A percentile compares a stretch with the other conserved stretches of the same genome.
These are phyloP conservation scores for Holtermannia corniformis DNA, from an alignment of 768 basidiomycete species.

Conservation along the genomic window DNA sequence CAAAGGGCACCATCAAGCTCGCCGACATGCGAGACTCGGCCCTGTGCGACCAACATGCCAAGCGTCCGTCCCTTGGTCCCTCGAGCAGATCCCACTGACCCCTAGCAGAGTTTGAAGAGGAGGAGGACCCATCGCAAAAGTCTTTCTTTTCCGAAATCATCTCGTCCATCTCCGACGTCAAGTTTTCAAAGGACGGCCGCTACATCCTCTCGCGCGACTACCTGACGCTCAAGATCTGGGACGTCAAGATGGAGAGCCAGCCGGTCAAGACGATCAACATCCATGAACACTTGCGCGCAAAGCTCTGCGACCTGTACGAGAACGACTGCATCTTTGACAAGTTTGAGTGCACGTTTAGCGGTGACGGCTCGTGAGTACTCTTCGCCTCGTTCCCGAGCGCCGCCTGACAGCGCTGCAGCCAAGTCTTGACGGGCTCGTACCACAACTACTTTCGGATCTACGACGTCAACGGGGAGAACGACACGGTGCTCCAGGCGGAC, in stretches of 20 bases:
- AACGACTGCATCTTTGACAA: constrained; percentile 99
- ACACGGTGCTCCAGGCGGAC: constrained; percentile 93
- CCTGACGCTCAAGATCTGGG: constrained; percentile 97
- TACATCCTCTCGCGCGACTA: constrained; percentile 97
- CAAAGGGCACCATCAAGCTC: constrained; percentile 98
- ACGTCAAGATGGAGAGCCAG: constrained; percentile 95
- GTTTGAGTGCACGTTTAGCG: constrained; percentile 97
- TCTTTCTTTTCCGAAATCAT: constrained; percentile 99
- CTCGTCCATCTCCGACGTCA: constrained; percentile 98
- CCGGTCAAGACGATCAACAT: constrained; percentile 97
- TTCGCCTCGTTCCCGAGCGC: neutral
- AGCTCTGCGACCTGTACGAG: constrained; percentile 96
- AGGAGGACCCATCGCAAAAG: constrained; percentile 91
- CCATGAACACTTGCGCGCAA: constrained; percentile 93
- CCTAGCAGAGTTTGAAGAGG: constrained; percentile 84
- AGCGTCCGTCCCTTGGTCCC: constrained; percentile 55
- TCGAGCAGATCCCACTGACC: constrained; percentile 1
- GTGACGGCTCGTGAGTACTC: constrained; percentile 69
- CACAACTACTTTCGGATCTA: constrained; percentile 99
- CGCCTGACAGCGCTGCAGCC: constrained; percentile 47
- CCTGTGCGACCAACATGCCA: constrained; percentile 88
- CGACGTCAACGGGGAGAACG: constrained; percentile 69
- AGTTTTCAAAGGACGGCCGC: constrained; percentile 94
- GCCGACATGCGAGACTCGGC: constrained; percentile 99
- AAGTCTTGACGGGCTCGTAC: constrained; percentile 97